Base-by-base conservation (phyloP, 306 rosid genomes). In the Psophocarpus tetragonolobus region DNA sequence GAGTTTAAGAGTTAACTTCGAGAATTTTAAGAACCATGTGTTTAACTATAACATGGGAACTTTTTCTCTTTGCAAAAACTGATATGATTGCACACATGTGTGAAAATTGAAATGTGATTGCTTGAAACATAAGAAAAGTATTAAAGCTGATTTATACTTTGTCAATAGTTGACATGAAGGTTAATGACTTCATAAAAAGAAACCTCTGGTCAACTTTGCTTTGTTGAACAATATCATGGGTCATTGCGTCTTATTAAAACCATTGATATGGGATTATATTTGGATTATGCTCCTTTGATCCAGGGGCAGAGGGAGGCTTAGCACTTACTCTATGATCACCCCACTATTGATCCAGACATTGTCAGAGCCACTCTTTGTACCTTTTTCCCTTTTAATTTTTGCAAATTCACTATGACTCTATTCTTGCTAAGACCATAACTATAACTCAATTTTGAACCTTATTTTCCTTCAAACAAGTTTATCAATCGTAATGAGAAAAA, bases 51-150 rank as follows among this genome's bases (percentile, higher is more conserved):
- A 27, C 21, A 3, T 14, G 26, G 38, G 77, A 35, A 50, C 35
- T 14, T 42, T 26, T 45, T 74, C 23, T 41, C 41, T 44, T 7
- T 15, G 69, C 6, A 51, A 53, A 47, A 47, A 53, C 48, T 64
- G 74, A 64, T 51, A 29, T 38, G 57, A 62, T 64, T 72, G 33
- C 67, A 35, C 67, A 35, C 2, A 14, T 14, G 9, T 26, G 48
- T 24, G 44, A 50, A 73, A 64, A 51, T 51, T 50, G 57, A 57
- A 79, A 27, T 71, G 14, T 26, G 48, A 39, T 77, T 67, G 48
- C 74, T 7, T 17, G 17, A 71, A 33, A 10, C 35, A 41, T 61
- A 50, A 51, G 81, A 30, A 51, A 51, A 75, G 18, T 75, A 47
- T 51, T 45, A 30, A 74, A 76, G 66, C 53, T 71, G 60, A 42